A percentile compares a stretch with the other conserved stretches of the same genome.
Conservation (phyloP, 352 stramenopile species). For the Phytophthora chlamydospora region DNA sequence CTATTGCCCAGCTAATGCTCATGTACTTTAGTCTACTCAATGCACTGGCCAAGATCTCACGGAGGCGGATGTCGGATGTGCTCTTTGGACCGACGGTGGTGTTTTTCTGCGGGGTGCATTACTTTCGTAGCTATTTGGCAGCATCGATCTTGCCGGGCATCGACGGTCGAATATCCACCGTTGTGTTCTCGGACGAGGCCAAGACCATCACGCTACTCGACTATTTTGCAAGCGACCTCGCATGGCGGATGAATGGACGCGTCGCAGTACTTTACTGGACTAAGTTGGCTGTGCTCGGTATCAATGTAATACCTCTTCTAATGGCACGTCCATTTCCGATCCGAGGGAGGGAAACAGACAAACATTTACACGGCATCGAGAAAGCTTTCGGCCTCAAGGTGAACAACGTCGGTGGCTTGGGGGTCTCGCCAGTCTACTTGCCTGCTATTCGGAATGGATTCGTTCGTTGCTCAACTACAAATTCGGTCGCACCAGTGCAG, state of each 20-base stretch:
- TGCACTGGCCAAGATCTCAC: slow-evolving; percentile 17
- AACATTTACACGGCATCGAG: slow-evolving; percentile 22
- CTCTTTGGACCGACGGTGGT: slow-evolving; percentile 15
- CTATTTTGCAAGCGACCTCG: slow-evolving; percentile 30
- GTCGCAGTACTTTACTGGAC: slow-evolving; percentile 24
- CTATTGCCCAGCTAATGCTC: slow-evolving; percentile 27
- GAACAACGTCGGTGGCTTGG: slow-evolving; percentile 33
- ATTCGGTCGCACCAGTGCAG: too few relatives aligned
- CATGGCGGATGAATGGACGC: slow-evolving; percentile 42
- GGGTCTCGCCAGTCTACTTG: slow-evolving; percentile 10
- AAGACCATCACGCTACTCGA: slow-evolving; percentile 25
- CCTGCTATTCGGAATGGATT: too few relatives aligned
- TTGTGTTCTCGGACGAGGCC: slow-evolving; percentile 37
- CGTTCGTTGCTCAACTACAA: too few relatives aligned
- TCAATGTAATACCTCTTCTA: slow-evolving; percentile 37
- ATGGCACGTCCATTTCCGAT: slow-evolving; percentile 19
- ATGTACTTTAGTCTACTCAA: slow-evolving; percentile 36
- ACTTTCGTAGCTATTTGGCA: slow-evolving; percentile 18
- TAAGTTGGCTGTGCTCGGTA: slow-evolving; percentile 35
- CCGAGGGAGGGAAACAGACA: background rate
- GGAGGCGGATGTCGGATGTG: slow-evolving; percentile 11
- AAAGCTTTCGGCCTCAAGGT: slow-evolving; percentile 32
- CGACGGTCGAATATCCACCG: slow-evolving; percentile 30
- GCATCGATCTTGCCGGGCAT: slow-evolving; percentile 17
- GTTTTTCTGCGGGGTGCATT: slow-evolving; percentile 12